Percentiles rank a stretch among this genome's conserved stretches.
Conservation (phyloP, 371 early-diverging fungal species). For the Syncephalis plumigaleata region DNA sequence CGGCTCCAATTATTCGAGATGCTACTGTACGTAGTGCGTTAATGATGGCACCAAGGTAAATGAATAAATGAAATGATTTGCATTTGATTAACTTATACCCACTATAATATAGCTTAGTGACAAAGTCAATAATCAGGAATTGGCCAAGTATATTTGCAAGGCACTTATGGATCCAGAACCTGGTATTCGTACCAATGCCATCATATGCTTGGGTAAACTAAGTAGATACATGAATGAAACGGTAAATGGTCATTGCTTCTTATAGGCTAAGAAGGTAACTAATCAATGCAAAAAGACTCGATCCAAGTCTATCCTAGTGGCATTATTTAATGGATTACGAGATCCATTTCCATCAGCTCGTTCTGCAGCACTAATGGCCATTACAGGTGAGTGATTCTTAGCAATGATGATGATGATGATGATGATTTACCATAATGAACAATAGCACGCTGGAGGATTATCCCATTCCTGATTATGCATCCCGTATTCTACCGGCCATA, state of each 20-base stretch:
- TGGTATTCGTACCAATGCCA: conserved; percentile 88
- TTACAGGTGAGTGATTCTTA: conserved; percentile 26
- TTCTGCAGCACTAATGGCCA: conserved; percentile 72
- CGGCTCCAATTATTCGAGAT: conserved; percentile 79
- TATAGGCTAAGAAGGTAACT: too few relatives aligned
- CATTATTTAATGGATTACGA: conserved; percentile 61
- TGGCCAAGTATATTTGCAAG: conserved; percentile 68
- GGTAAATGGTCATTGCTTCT: conserved; percentile 20
- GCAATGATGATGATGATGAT: not conserved
- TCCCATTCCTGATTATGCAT: conserved; percentile 51
- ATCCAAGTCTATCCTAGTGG: conserved; percentile 60
- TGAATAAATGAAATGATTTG: too few relatives aligned
- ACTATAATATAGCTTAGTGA: conserved; percentile 32
- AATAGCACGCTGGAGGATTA: conserved; percentile 53
- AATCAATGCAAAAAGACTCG: too few relatives aligned
- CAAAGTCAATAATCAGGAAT: conserved; percentile 64
- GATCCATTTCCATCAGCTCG: conserved; percentile 88
- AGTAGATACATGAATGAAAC: conserved; percentile 47
- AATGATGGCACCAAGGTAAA: conserved; percentile 43
- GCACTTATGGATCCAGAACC: conserved; percentile 83
- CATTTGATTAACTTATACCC: too few relatives aligned
- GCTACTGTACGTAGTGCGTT: conserved; percentile 73
- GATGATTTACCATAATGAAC: not conserved
- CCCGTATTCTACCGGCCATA: conserved; percentile 54
- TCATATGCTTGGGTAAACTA: conserved; percentile 84